Conservation (phyloP, 2,329 filamentous ascomycete genomes). For the Cladophialophora psammophila region DNA sequence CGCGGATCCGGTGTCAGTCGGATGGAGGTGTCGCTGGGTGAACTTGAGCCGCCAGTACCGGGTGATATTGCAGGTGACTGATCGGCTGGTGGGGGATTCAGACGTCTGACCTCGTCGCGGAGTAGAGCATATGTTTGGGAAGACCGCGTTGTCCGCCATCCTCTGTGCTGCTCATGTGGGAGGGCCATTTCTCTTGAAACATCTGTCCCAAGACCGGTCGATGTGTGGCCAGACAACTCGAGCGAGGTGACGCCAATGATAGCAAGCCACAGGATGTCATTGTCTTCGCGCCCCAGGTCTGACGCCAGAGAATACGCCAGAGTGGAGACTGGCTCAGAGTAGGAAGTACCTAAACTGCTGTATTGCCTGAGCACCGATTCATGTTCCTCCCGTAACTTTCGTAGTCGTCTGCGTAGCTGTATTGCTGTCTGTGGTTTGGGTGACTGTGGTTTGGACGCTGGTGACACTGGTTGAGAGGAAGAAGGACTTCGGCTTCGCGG, state of each 20-base stretch:
- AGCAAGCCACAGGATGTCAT: conserved; percentile 91
- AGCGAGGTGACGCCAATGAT: conserved; percentile 96
- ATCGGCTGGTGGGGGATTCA: conserved; percentile 78
- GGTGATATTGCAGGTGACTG: conserved; percentile 34
- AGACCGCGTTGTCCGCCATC: conserved; percentile 60
- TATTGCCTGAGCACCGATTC: conserved; percentile 79
- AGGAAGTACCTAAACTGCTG: conserved; percentile 85
- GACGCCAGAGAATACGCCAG: conserved; percentile 94
- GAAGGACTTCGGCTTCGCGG: conserved; percentile 47
- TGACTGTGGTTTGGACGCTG: conserved; percentile 52
- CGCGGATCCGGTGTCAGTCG: conserved; percentile 91
- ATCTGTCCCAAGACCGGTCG: conserved; percentile 71
- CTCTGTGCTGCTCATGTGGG: conserved; percentile 50
- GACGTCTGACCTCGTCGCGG: conserved; percentile 88
- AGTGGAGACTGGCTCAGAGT: conserved; percentile 92
- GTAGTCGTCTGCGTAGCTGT: conserved; percentile 73
- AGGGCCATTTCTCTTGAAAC: conserved; percentile 57
- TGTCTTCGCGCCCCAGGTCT: conserved; percentile 94
- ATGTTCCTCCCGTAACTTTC: conserved; percentile 78
- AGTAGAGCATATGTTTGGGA: conserved; percentile 84
- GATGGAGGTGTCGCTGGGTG: conserved; percentile 90
- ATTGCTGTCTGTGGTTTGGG: conserved; percentile 65
- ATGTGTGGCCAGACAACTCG: conserved; percentile 87
- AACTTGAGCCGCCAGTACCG: conserved; percentile 63
- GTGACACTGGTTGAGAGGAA: conserved; percentile 56